Evolutionary conservation across 495 filamentous ascomycete species (phyloP).

Genomic region (Xylaria venustula): DNA sequence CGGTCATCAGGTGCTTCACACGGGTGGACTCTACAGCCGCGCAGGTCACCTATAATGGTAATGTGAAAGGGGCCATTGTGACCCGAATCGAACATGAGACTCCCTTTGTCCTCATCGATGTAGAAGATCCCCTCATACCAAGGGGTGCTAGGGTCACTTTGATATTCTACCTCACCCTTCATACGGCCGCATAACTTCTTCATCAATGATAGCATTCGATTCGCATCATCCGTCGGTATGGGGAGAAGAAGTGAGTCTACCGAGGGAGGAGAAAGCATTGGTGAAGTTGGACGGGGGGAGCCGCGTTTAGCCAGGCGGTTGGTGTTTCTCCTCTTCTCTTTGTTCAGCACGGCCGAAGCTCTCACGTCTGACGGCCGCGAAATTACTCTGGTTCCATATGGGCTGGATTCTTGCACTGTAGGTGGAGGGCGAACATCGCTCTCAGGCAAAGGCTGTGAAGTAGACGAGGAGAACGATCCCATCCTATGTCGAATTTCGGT

Average conservation of each 20-base stretch:
- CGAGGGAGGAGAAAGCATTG: slow-evolving; percentile 44
- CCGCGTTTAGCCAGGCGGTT: slow-evolving; percentile 49
- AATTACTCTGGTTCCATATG: slow-evolving; percentile 31
- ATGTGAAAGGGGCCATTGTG: slow-evolving; percentile 48
- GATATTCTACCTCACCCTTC: slow-evolving; percentile 67
- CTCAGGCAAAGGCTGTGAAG: slow-evolving; percentile 39
- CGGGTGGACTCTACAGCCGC: slow-evolving; percentile 80
- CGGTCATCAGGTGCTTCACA: slow-evolving; percentile 61
- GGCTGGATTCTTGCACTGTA: slow-evolving; percentile 37
- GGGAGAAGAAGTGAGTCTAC: slow-evolving; percentile 55
- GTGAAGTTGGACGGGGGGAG: slow-evolving; percentile 49
- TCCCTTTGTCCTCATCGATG: slow-evolving; percentile 65
- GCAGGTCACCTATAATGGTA: slow-evolving; percentile 70
- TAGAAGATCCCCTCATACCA: slow-evolving; percentile 65
- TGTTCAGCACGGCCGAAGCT: slow-evolving; percentile 33
- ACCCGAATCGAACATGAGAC: slow-evolving; percentile 60
- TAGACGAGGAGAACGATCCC: slow-evolving; percentile 46
- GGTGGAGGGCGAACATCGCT: slow-evolving; percentile 35
- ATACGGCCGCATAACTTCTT: slow-evolving; percentile 65
- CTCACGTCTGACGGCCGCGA: slow-evolving; percentile 39
- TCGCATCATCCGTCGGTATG: slow-evolving; percentile 59
- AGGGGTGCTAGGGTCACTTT: slow-evolving; percentile 48
- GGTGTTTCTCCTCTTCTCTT: slow-evolving; percentile 42
- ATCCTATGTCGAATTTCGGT: slow-evolving; percentile 48
- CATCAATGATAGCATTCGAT: slow-evolving; percentile 67